Evolutionary conservation across 148 eudicot species (phyloP).

Genomic region (Polygonum aviculare): DNA sequence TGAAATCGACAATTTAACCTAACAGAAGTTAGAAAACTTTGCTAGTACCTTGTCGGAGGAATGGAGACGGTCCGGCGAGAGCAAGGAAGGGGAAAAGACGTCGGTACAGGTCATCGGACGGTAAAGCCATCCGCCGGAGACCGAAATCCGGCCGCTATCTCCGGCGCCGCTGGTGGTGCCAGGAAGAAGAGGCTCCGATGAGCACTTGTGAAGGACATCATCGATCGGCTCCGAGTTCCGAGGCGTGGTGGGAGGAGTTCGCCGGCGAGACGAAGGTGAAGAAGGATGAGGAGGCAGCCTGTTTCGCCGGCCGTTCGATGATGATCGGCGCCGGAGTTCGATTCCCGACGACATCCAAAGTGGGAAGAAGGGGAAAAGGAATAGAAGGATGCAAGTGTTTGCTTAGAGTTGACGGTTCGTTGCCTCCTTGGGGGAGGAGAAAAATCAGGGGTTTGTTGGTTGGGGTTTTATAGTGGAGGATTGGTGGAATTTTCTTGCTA

Average conservation of each 20-base stretch:
- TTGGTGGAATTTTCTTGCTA: neutral
- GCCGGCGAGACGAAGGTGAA: neutral
- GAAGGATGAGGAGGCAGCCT: constrained; percentile 4
- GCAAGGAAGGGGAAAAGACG: constrained; percentile 4
- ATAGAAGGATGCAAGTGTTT: neutral
- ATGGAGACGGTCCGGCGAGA: neutral
- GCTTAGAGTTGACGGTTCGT: constrained; percentile 11
- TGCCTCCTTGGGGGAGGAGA: neutral
- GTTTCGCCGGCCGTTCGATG: neutral
- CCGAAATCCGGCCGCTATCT: neutral
- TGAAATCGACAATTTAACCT: neutral
- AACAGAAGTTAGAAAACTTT: neutral
- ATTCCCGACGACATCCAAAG: constrained; percentile 7
- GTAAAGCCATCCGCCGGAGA: constrained; percentile 6
- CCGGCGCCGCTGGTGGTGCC: neutral
- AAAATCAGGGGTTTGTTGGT: neutral
- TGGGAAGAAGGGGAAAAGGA: neutral
- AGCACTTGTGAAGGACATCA: constrained; percentile 1
- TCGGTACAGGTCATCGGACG: constrained; percentile 9
- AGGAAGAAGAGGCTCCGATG: constrained; percentile 8
- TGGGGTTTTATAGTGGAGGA: neutral
- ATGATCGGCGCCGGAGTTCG: neutral
- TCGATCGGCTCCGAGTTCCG: neutral
- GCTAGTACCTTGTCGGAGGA: neutral
- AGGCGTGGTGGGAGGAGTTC: constrained; percentile 7